Base-by-base conservation (phyloP, 2,329 filamentous ascomycete genomes). In the Colletotrichum cordylinicola region DNA sequence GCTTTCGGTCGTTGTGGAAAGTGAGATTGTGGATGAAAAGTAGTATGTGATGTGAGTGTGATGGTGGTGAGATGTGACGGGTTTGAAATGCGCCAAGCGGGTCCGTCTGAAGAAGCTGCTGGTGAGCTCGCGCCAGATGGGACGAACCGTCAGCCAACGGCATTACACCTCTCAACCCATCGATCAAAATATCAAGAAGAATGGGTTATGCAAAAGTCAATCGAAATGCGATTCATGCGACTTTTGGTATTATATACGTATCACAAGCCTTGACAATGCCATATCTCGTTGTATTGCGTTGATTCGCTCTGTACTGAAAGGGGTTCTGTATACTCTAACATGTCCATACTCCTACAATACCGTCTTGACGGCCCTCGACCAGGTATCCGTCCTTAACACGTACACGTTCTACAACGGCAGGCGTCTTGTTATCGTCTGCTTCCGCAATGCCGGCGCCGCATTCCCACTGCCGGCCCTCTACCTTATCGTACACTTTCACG, bases 401-500 rank as follows among this genome's bases (percentile, higher is more conserved):
- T 74, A 98, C 96, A 75, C 91, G 92, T 85, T 98, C 96, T 24
- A 99, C 93, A 72, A 93, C 89, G 16, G 93, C 90, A 8, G 93
- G 90, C 72, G 87, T 89, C 79, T 91, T 92, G 15, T 90, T 91
- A 72, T 92, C 90, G 68, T 94, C 92, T 24, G 92, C 91, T 75
- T 93, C 93, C 4, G 89, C 90, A 64, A 94, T 92, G 43, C 96
- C 96, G 4, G 95, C 93, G 69, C 97, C 97, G 85, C 96, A 98
- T 84, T 98, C 95, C 97, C 97, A 99, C 85, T 98, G 97, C 77
- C 95, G 90, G 55, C 96, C 96, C 83, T 99, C 97, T 4, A 95
- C 93, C 89, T 98, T 98, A 87, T 99, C 97, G 86, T 98, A 99
- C 75, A 99, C 94, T 87, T 99, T 99, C 80, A 97, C 96, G 29